phyloP scores from a whole-genome alignment of 129 eudicot species.

The Centrapalus pauciflorus region DNA sequence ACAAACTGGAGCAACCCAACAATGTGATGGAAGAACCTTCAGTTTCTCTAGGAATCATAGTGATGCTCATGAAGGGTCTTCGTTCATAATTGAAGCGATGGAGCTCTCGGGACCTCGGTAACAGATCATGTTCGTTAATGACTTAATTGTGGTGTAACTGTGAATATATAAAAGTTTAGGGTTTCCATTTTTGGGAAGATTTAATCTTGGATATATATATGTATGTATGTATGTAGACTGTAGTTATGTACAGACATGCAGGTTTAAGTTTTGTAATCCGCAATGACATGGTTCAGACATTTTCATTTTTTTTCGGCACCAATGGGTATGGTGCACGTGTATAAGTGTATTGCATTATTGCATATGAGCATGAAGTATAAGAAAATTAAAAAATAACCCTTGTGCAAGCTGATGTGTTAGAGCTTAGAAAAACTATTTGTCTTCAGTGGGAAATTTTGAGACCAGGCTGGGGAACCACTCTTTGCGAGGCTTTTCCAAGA shows the following conservation, averaged over 20 bases:
- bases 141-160: slow-evolving; percentile 13
- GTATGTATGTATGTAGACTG: no score
- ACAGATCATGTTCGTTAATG: background rate
- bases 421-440: no score
- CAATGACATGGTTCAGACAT: slow-evolving; percentile 8
- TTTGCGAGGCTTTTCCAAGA: no score
- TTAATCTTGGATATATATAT: background rate
- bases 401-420: no score
- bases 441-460: no score
- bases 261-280: slow-evolving; percentile 21
- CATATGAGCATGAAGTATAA: background rate
- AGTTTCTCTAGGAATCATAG: slow-evolving; percentile 48
- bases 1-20: slow-evolving; percentile 34
- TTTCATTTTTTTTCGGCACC: background rate
- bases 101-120: slow-evolving; percentile 91
- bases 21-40: slow-evolving; percentile 33
- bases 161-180: slow-evolving; percentile 21
- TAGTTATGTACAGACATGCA: slow-evolving; percentile 19
- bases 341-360: no score
- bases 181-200: slow-evolving; percentile 5
- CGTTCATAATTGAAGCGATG: slow-evolving; percentile 72
- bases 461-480: no score
- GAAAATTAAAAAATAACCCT: background rate
- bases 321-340: slow-evolving; percentile 15
- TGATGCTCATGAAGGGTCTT: slow-evolving; percentile 51